phyloP scores from a whole-genome alignment of 2,329 filamentous ascomycete species.

The Phaeosphaeria sp. region DNA sequence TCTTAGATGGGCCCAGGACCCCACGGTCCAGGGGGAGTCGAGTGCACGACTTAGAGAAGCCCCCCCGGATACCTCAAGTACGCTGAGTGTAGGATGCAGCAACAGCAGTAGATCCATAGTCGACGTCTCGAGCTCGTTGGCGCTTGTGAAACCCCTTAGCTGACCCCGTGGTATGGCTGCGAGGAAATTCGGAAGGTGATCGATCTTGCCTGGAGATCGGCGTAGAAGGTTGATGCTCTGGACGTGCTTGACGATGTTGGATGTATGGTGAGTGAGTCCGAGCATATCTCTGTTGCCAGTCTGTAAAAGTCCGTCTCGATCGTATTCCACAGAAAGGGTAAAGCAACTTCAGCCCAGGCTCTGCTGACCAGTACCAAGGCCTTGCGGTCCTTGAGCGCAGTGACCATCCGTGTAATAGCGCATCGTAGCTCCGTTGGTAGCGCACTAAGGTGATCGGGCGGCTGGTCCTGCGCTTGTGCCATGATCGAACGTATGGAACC shows the following conservation, averaged over 20 bases:
- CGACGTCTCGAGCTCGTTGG: neutral
- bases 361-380: neutral
- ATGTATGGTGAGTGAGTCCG: neutral
- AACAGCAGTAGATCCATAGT: neutral
- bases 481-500: neutral
- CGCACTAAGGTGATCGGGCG: neutral
- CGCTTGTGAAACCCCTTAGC: neutral
- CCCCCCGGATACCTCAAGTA: neutral
- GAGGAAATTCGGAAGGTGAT: neutral
- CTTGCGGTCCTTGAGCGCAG: neutral
- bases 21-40: neutral
- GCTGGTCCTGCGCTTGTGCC: neutral
- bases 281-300: neutral
- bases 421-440: conserved; percentile 5
- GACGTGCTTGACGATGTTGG: conserved; percentile 5
- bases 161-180: neutral
- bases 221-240: neutral
- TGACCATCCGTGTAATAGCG: neutral
- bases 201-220: neutral
- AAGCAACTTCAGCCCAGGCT: neutral
- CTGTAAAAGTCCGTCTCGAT: neutral
- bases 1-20: neutral
- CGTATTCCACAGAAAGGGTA: conserved; percentile 3
- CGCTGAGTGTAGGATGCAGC: neutral
- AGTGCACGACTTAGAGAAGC: neutral